A percentile compares a stretch with the other conserved stretches of the same genome.
phyloP scores from a whole-genome alignment of 2,329 filamentous ascomycete genomes.

The Colletotrichum theobromicola region DNA sequence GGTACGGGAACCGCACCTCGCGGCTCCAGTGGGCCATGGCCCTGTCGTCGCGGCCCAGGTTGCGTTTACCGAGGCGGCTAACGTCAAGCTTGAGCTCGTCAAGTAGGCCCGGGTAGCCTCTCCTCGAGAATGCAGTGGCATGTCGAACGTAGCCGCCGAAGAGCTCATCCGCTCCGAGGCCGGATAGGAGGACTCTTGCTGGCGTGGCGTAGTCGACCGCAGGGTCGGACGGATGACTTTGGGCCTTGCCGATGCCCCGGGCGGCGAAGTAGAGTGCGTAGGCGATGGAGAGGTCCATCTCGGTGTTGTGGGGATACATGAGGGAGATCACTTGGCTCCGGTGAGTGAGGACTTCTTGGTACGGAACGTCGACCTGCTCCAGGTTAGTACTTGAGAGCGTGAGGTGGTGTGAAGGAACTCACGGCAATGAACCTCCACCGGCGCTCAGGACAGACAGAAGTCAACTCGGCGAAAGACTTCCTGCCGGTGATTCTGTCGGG shows the following conservation, averaged over 20 bases:
- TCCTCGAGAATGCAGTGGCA: constrained; percentile 72
- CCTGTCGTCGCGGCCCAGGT: constrained; percentile 91
- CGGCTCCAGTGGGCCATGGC: constrained; percentile 88
- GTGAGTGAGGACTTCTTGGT: constrained; percentile 73
- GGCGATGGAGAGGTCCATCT: constrained; percentile 98
- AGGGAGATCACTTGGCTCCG: constrained; percentile 73
- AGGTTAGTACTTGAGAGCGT: not conserved
- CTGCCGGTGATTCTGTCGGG: constrained; percentile 90
- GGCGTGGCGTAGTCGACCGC: constrained; percentile 63
- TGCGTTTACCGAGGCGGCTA: constrained; percentile 85
- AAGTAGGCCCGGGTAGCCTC: constrained; percentile 73
- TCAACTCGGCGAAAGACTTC: constrained; percentile 78
- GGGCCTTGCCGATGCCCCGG: constrained; percentile 66
- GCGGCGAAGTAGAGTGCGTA: constrained; percentile 95
- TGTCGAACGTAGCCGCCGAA: constrained; percentile 94
- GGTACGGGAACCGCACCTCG: constrained; percentile 87
- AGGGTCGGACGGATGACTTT: constrained; percentile 30
- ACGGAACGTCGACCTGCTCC: constrained; percentile 77
- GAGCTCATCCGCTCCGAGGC: constrained; percentile 92
- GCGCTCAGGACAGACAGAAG: constrained; percentile 69
- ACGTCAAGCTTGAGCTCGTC: constrained; percentile 88
- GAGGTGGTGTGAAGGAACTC: constrained; percentile 28
- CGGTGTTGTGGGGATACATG: constrained; percentile 93
- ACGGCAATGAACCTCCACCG: constrained; percentile 83
- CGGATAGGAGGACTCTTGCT: constrained; percentile 86